Evolutionary conservation across 805 yeast genomes (phyloP), one percentile per base, ranked within the genome.

Genomic region (Ogataea paradorogensis): DNA sequence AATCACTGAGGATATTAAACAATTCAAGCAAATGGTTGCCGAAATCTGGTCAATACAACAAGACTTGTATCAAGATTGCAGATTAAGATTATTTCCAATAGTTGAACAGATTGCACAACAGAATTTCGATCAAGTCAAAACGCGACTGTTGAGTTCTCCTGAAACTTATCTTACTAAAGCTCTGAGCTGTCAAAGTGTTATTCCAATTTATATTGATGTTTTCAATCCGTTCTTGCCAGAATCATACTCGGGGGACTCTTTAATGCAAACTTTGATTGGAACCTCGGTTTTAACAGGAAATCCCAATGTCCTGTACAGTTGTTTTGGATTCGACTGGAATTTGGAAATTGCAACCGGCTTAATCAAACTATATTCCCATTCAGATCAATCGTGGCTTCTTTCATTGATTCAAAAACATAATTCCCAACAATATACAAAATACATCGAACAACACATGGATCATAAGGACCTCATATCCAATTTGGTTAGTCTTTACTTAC

Each of bases 31-130:
- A 20, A 20, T 42, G 18, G 16, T 26, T 7, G 22, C 30, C 7
- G 46, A 46, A 13, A 15, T 49, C 9, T 24, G 30, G 15, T 16
- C 23, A 2, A 38, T 32, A 4, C 33, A 29, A 35, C 23, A 31
- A 11, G 35, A 31, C 7, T 4, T 38, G 0, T 25, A 38, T 20
- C 32, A 35, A n/a, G 32, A 27, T 10, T 21, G 33, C 16, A 28
- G n/a, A 16, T 22, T 38, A 10, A 32, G 33, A 8, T 14, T 38
- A n/a, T 32, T 27, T 14, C 35, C 30, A n/a, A 20, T 38, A 3
- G 10, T 38, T 15, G 31, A 27, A 13, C 36, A 38, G 23, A 22
- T 30, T 9, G 14, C 24, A 7, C 36, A 27, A 10, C 36, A 27
- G 9, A 31, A 31, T 27, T 27, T 38, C 8, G 24, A 20, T 3